Evolutionary conservation across 2,329 filamentous ascomycete species (phyloP).

Genomic region (Pestalotiopsis sp.): DNA sequence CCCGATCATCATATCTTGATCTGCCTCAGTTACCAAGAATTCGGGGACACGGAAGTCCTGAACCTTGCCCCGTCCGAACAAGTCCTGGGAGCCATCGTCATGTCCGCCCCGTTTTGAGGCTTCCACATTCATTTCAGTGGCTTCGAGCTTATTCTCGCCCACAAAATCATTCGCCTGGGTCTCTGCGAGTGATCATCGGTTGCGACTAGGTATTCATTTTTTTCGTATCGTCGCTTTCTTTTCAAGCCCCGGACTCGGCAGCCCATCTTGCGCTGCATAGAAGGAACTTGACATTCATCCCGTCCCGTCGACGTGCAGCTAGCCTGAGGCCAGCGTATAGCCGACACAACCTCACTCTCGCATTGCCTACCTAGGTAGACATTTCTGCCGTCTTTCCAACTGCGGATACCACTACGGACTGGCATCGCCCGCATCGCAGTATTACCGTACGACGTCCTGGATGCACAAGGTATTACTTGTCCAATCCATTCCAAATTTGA

Average conservation of each 20-base stretch:
- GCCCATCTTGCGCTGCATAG: not conserved
- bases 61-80: not conserved
- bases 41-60: not conserved
- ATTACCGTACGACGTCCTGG: not conserved
- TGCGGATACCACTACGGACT: not conserved
- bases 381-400: not conserved
- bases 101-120: not conserved
- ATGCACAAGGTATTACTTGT: not conserved
- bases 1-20: not conserved
- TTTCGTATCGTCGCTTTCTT: not conserved
- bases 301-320: not conserved
- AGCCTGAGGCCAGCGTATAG: not conserved
- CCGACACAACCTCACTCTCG: not conserved
- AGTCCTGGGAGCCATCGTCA: not conserved
- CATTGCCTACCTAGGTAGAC: not conserved
- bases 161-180: not conserved
- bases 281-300: not conserved
- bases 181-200: not conserved
- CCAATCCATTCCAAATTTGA: not conserved
- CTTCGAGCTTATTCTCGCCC: not conserved
- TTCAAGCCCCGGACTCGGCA: not conserved
- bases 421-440: not conserved
- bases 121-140: slow-evolving; percentile 2
- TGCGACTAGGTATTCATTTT: not conserved
- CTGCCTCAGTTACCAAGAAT: not conserved